These are phyloP conservation scores for Paramyrothecium roridum DNA, from an alignment of 2,329 filamentous ascomycete genomes.

Conservation along the genomic window DNA sequence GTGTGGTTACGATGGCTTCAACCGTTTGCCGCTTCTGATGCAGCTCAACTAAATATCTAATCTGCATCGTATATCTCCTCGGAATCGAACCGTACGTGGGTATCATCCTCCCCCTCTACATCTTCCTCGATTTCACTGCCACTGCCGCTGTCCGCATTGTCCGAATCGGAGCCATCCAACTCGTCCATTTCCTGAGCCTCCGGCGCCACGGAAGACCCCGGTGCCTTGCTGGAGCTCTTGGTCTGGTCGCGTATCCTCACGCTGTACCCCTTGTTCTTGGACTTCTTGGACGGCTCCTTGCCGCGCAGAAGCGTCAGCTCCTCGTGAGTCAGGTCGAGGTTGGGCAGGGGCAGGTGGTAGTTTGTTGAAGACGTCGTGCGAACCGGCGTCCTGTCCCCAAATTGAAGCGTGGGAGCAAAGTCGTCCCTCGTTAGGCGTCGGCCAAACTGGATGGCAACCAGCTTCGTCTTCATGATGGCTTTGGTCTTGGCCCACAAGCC, in stretches of 20 bases:
- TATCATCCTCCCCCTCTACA: conserved; percentile 17
- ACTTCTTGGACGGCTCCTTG: conserved; percentile 29
- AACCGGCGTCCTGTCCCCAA: conserved; percentile 29
- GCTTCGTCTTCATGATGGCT: conserved; percentile 83
- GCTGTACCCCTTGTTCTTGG: conserved; percentile 31
- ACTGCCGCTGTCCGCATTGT: conserved; percentile 13
- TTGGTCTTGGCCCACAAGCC: conserved; percentile 82
- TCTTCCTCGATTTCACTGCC: conserved; percentile 18
- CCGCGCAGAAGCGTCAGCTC: conserved; percentile 31
- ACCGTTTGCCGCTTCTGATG: background rate
- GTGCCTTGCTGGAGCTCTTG: conserved; percentile 11
- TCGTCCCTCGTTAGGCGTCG: conserved; percentile 41
- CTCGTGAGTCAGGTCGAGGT: conserved; percentile 30
- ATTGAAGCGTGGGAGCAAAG: conserved; percentile 29
- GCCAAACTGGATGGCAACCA: conserved; percentile 62
- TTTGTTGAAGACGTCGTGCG: conserved; percentile 24
- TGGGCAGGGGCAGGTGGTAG: conserved; percentile 29
- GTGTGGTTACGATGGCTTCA: background rate
- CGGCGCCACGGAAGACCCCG: conserved; percentile 10
- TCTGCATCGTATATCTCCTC: conserved; percentile 8
- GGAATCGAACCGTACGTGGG: conserved; percentile 5
- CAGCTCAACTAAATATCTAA: background rate
- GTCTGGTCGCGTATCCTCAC: conserved; percentile 23
- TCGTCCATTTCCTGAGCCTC: conserved; percentile 18
- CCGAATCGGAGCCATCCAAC: conserved; percentile 19